These are phyloP conservation scores for Kodamaea restingae DNA, from an alignment of 805 yeast genomes.

Conservation along the genomic window DNA sequence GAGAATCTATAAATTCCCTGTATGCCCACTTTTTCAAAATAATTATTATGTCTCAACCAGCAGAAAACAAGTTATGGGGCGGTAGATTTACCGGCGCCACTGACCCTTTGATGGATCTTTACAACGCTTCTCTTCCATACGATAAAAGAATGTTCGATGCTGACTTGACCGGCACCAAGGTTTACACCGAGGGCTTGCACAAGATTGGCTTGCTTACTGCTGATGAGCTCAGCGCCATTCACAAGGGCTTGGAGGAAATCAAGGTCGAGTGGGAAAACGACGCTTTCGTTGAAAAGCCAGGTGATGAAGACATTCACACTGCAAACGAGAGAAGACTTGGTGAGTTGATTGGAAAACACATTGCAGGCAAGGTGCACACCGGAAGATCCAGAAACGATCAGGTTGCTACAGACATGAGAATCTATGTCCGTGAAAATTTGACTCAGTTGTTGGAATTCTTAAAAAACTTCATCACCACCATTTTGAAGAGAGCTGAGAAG, in stretches of 20 bases:
- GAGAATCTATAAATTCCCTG: slow-evolving; percentile 5
- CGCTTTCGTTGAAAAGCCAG: slow-evolving; percentile 68
- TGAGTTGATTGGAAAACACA: slow-evolving; percentile 87
- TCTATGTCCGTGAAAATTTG: slow-evolving; percentile 80
- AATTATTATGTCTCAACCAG: slow-evolving; percentile 44
- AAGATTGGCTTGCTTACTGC: slow-evolving; percentile 71
- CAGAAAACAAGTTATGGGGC: slow-evolving; percentile 88
- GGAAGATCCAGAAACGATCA: slow-evolving; percentile 98
- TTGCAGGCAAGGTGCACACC: slow-evolving; percentile 98
- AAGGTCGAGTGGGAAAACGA: slow-evolving; percentile 76
- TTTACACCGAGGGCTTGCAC: slow-evolving; percentile 81
- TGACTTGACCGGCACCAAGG: slow-evolving; percentile 90
- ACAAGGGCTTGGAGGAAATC: slow-evolving; percentile 71
- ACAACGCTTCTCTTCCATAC: slow-evolving; percentile 95
- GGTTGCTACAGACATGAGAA: slow-evolving; percentile 98
- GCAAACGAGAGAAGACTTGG: slow-evolving; percentile 98
- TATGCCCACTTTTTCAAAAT: not conserved
- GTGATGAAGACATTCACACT: slow-evolving; percentile 98
- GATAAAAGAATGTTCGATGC: slow-evolving; percentile 94
- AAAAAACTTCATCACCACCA: slow-evolving; percentile 59
- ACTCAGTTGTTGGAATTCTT: slow-evolving; percentile 54
- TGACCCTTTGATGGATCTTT: slow-evolving; percentile 95
- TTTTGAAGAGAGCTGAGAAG: slow-evolving; percentile 69
- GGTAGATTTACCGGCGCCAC: slow-evolving; percentile 97
- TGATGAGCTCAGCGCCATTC: slow-evolving; percentile 76